Conservation (phyloP, 78 protist genomes). For the Dictyostelium capitatum region DNA sequence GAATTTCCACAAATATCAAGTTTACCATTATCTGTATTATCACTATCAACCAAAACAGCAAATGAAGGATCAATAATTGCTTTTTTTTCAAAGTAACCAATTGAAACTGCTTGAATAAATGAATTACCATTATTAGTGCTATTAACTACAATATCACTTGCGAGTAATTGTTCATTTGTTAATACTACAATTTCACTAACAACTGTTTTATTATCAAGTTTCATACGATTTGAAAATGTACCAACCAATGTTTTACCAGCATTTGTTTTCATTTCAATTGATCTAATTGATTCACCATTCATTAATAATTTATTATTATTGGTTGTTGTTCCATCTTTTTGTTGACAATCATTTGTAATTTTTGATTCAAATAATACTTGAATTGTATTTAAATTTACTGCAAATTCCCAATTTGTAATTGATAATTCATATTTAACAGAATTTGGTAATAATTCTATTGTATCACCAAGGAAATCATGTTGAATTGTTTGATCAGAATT, state of each 20-base stretch:
- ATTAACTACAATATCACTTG: background rate
- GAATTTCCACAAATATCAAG: background rate
- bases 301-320: background rate
- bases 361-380: conserved; percentile 24
- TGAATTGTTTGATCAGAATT: background rate
- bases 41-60: background rate
- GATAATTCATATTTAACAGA: conserved; percentile 31
- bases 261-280: background rate
- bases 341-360: background rate
- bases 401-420: background rate
- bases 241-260: conserved; percentile 11
- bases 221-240: conserved; percentile 30
- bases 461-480: conserved; percentile 20
- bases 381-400: background rate
- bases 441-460: background rate
- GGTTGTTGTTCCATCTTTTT: background rate
- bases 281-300: conserved; percentile 23
- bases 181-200: background rate
- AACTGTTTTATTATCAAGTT: background rate
- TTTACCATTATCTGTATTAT: background rate
- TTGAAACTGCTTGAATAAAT: background rate
- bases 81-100: background rate
- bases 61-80: conserved; percentile 6
- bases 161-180: background rate
- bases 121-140: background rate